phyloP scores from a whole-genome alignment of 2,329 filamentous ascomycete species.

The Talaromyces albobiverticillius region DNA sequence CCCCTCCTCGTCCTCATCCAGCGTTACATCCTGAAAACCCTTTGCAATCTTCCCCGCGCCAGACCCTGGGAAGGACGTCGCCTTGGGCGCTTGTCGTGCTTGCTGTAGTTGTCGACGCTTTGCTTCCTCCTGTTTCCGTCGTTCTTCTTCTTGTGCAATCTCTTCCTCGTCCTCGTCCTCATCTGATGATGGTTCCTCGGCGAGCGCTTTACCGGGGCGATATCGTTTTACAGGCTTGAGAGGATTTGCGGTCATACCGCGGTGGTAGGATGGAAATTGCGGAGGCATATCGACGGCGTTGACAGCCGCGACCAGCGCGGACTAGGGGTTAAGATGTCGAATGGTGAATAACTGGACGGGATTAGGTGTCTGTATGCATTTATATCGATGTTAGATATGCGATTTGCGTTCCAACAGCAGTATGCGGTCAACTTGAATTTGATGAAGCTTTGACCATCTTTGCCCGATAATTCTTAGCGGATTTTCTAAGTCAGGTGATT shows the following conservation, averaged over 20 bases:
- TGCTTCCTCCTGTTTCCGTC: constrained; percentile 32
- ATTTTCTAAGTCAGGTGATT: constrained; percentile 5
- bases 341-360: not conserved
- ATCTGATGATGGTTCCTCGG: constrained; percentile 44
- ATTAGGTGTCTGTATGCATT: not conserved
- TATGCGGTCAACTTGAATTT: not conserved
- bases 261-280: constrained; percentile 40
- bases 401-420: not conserved
- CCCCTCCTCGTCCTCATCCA: constrained; percentile 54
- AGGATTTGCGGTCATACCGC: constrained; percentile 89
- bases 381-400: not conserved
- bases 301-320: constrained; percentile 11
- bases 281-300: constrained; percentile 31
- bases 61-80: constrained; percentile 35
- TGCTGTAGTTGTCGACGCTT: constrained; percentile 43
- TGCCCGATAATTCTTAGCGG: not conserved
- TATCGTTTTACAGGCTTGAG: constrained; percentile 71
- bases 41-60: constrained; percentile 30
- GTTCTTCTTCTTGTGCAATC: constrained; percentile 51
- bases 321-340: not conserved
- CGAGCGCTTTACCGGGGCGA: constrained; percentile 73
- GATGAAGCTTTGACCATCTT: constrained; percentile 5
- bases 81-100: constrained; percentile 48
- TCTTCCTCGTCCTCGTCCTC: constrained; percentile 56
- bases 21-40: constrained; percentile 29